Evolutionary conservation across 345 rosid species (phyloP), one percentile per base, ranked within the genome.

Genomic region (Gossypium sturtianum): DNA sequence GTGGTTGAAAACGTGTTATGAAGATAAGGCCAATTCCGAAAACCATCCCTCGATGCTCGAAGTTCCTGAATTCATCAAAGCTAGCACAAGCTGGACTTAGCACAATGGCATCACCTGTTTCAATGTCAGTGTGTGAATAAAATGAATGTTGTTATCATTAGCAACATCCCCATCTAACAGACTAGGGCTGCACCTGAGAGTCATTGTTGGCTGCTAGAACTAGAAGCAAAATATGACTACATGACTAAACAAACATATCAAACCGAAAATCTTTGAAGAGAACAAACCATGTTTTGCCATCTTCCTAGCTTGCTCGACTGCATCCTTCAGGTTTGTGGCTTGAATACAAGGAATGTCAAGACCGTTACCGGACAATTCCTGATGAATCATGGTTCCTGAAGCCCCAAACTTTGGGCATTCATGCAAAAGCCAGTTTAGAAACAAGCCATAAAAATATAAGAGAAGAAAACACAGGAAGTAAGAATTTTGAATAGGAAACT

Each of bases 71-170:
- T 63, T 82, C 85, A 16, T 82, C 85, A 65, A 76, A 76, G 80
- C 85, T 82, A 9, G 85, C 83, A 48, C 83, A 80, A 9, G 75
- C 85, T 53, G 85, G 81, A 77, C 83, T 80, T 38, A 80, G 75
- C 57, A 82, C 60, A 61, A 77, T 74, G 4, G 77, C 22, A 67
- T 80, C 81, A 15, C 83, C 85, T 77, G 79, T 73, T 57, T 25
- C 57, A 19, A 63, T 27, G 25, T 27, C 10, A 2, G 13, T 12
- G 1, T 54, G 20, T 48, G 16, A 69, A 9, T 23, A 23, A 23
- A 3, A 1, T 23, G 20, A 54, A 44, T 20, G 20, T 38, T 9
- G 7, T 20, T 38, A 23, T 58, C 22, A 13, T 23, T 8, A 66
- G n/a, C 75, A 58, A 9, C 41, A 72, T 3, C 8, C 10, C 34